phyloP scores from a whole-genome alignment of 352 stramenopile genomes.

The Phytophthora macrochlamydospora region DNA sequence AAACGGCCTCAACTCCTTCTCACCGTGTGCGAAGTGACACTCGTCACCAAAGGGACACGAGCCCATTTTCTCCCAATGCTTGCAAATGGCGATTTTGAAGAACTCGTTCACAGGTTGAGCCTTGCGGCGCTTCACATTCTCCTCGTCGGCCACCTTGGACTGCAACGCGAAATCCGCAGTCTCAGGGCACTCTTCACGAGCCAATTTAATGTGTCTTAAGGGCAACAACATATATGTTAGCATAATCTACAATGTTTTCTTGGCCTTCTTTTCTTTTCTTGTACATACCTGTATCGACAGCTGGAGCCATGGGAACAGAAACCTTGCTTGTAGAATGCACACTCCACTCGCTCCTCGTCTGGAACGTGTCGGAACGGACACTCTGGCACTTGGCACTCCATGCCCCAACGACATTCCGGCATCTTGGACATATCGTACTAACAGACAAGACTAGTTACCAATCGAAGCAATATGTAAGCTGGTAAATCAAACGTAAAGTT shows the following conservation, averaged over 20 bases:
- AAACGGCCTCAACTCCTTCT: constrained; percentile 91
- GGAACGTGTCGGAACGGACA: constrained; percentile 97
- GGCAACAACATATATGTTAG: not conserved
- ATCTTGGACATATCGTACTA: constrained; percentile 96
- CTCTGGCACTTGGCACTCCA: constrained; percentile 96
- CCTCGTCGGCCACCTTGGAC: constrained; percentile 91
- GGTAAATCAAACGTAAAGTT: not conserved
- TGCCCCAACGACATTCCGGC: constrained; percentile 96
- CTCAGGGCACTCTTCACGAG: constrained; percentile 92
- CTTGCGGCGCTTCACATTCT: constrained; percentile 88
- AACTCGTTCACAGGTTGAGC: constrained; percentile 95
- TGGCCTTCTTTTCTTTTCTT: not conserved
- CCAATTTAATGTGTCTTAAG: constrained; percentile 92
- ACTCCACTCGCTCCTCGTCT: constrained; percentile 96
- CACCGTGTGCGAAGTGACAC: constrained; percentile 97
- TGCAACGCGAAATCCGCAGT: constrained; percentile 95
- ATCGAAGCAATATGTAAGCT: not conserved
- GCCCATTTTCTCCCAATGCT: constrained; percentile 96
- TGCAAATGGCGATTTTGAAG: constrained; percentile 98
- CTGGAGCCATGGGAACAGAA: constrained; percentile 98
- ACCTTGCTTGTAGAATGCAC: constrained; percentile 97
- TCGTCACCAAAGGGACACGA: constrained; percentile 96
- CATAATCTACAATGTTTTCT: not conserved
- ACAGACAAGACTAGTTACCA: too few species aligned
- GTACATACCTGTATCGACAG: constrained; percentile 88